These are phyloP conservation scores for Tricharina praecox DNA, from an alignment of 495 filamentous ascomycete genomes.

Conservation along the genomic window DNA sequence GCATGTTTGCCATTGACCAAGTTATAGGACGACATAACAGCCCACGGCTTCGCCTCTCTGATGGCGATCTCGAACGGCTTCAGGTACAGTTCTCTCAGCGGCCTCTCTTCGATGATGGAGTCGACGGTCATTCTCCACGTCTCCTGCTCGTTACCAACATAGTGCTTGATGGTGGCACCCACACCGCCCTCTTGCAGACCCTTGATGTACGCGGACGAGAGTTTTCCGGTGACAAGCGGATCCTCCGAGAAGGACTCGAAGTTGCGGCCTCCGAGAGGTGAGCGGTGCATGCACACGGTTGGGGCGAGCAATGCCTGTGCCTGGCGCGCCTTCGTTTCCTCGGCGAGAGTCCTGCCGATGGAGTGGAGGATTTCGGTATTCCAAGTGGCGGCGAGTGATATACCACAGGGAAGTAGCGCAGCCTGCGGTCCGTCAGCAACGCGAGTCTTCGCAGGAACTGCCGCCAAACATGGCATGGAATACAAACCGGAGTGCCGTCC, in stretches of 20 bases:
- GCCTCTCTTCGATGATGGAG: constrained; percentile 51
- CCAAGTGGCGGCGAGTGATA: constrained; percentile 56
- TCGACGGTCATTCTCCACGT: constrained; percentile 58
- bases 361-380: constrained; percentile 43
- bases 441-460: not conserved
- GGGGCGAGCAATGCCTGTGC: constrained; percentile 56
- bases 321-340: constrained; percentile 53
- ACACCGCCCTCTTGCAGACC: constrained; percentile 61
- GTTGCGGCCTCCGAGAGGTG: constrained; percentile 64
- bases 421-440: constrained; percentile 25
- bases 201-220: constrained; percentile 55
- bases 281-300: constrained; percentile 67
- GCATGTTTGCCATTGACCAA: constrained; percentile 63
- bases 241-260: constrained; percentile 84
- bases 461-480: constrained; percentile 13
- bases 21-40: constrained; percentile 76
- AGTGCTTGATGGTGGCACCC: constrained; percentile 70
- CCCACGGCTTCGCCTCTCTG: constrained; percentile 59
- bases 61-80: constrained; percentile 68
- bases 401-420: constrained; percentile 52
- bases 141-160: constrained; percentile 74
- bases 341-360: constrained; percentile 45
- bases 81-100: constrained; percentile 66
- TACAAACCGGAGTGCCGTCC: constrained; percentile 35
- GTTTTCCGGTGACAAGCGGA: constrained; percentile 56